Conservation (phyloP, 768 basidiomycete species). For the Kwoniella pini region DNA sequence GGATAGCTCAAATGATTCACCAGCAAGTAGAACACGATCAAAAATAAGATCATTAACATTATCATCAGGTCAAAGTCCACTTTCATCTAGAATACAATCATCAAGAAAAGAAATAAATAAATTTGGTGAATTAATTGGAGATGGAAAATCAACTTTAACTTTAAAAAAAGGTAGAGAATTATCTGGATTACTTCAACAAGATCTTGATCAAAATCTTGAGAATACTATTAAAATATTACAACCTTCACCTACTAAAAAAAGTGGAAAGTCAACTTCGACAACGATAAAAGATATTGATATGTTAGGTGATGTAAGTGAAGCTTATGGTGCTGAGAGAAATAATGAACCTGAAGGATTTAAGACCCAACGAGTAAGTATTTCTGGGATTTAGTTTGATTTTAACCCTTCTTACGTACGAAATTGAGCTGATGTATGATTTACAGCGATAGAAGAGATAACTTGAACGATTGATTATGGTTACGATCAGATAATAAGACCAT, state of each 20-base stretch:
- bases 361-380: conserved; percentile 21
- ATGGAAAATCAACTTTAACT: conserved; percentile 33
- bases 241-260: background rate
- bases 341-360: conserved; percentile 46
- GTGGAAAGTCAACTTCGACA: too few relatives aligned
- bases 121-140: conserved; percentile 23
- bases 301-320: conserved; percentile 49
- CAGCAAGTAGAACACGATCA: conserved; percentile 38
- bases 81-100: background rate
- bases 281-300: background rate
- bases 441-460: too few relatives aligned
- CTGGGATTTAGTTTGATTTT: too few relatives aligned
- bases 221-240: background rate
- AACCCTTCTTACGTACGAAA: too few relatives aligned
- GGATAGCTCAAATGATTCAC: conserved; percentile 19
- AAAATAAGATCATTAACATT: conserved; percentile 18
- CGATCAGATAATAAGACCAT: too few relatives aligned
- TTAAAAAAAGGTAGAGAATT: conserved; percentile 39
- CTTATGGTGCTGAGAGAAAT: conserved; percentile 43
- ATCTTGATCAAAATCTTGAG: background rate
- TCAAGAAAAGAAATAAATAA: background rate
- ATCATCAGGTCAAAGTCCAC: background rate
- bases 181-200: conserved; percentile 16
- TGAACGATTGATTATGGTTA: too few relatives aligned
- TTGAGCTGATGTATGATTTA: too few relatives aligned